Base-by-base conservation (phyloP, 202 grass and related monocot species). In the Brachypodium distachyon region DNA sequence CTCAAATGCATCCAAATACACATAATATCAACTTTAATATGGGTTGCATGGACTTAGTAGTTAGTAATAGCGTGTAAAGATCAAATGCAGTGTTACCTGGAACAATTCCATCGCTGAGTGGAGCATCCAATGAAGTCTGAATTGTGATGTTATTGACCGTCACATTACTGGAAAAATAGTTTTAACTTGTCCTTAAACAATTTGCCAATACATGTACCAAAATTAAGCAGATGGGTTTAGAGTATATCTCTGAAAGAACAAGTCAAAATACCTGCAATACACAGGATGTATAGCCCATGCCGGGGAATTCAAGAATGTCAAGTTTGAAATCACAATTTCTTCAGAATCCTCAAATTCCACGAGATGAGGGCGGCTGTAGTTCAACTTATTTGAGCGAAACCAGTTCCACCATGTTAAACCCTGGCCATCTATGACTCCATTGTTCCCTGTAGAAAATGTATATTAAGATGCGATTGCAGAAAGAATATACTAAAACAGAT, bases 361-460 rank as follows among this genome's bases (percentile, higher is more conserved):
- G n/a, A 97, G 86, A 88, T 97, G 94, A 71, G 94, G 94, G 17
- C 94, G 82, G 72, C 91, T 94, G 77, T 93, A 88, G 47, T 97
- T 97, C 79, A 94, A 82, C 38, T 77, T 82, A 41, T 85, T 72
- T 6, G 86, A 87, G 47, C 25, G 82, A 62, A 91, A 67, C 94
- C 91, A 97, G 5, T 93, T 87, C 94, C 94, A 97, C 94, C 94
- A 97, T 80, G 77, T 74, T 18, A 70, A 85, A 76, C 94, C 94
- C 72, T 97, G 94, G 36, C 94, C 94, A 63, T 97, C 88, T 23
- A 97, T 71, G 32, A 47, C 52, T 63, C 88, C 94, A 46, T 71
- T 89, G 46, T 93, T 87, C 76, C 91, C 94, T 97, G 57, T 51
- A 76, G 40, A 43, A 70, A 83, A 4, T 77, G 26, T 68, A 62